These are phyloP conservation scores for Moricandia moricandioides DNA, from an alignment of 345 rosid genomes.

Conservation along the genomic window DNA sequence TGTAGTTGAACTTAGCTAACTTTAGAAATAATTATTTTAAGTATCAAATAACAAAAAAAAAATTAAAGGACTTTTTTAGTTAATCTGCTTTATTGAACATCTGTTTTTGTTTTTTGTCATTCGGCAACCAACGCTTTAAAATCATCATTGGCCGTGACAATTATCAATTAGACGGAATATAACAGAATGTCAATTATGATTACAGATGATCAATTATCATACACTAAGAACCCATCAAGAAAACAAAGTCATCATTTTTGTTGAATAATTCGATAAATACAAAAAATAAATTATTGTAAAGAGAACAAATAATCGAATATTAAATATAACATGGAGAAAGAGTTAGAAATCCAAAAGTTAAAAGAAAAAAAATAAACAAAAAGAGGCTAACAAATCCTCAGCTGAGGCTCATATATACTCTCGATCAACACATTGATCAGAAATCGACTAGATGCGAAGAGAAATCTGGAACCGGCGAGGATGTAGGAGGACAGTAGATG, in stretches of 20 bases:
- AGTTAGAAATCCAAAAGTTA: background rate
- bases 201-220: background rate
- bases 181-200: background rate
- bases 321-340: background rate
- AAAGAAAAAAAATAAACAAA: background rate
- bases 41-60: background rate
- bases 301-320: background rate
- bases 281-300: background rate
- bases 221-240: background rate
- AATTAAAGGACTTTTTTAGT: background rate
- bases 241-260: background rate
- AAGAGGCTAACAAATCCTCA: background rate
- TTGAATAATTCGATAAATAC: background rate
- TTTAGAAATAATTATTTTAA: background rate
- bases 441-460: conserved; percentile 31
- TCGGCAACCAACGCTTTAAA: background rate
- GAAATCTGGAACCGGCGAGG: conserved; percentile 23
- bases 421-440: background rate
- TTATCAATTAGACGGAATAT: background rate
- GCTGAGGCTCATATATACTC: background rate
- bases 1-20: background rate
- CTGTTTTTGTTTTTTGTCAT: background rate
- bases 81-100: background rate
- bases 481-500: conserved; percentile 17
- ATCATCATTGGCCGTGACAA: background rate